These are phyloP conservation scores for Litsea cubeba DNA, from an alignment of 164 flowering plant species.

Conservation along the genomic window DNA sequence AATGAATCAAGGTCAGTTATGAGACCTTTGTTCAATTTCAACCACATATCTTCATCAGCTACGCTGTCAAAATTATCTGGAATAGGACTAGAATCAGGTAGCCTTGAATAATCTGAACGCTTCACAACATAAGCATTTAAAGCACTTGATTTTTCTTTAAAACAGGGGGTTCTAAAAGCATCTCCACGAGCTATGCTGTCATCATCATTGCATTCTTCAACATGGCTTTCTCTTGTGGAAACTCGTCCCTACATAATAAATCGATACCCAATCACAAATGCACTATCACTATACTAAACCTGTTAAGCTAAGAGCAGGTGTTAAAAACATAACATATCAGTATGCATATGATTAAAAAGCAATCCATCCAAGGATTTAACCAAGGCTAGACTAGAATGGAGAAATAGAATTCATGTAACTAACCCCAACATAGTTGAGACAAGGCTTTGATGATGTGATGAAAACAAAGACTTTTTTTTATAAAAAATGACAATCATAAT, in stretches of 20 bases:
- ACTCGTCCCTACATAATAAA: slow-evolving; percentile 24
- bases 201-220: slow-evolving; percentile 36
- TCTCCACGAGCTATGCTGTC: slow-evolving; percentile 33
- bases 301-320: no score
- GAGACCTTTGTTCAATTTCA: slow-evolving; percentile 79
- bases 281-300: neutral
- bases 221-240: slow-evolving; percentile 24
- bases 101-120: slow-evolving; percentile 49
- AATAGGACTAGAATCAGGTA: slow-evolving; percentile 73
- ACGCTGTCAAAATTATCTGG: slow-evolving; percentile 62
- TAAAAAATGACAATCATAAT: no score
- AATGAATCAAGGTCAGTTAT: slow-evolving; percentile 75
- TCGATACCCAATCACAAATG: neutral
- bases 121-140: slow-evolving; percentile 66
- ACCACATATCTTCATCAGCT: slow-evolving; percentile 96
- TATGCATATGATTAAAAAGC: no score
- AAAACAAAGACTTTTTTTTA: no score
- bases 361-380: neutral
- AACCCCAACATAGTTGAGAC: neutral
- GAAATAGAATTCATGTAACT: neutral
- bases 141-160: slow-evolving; percentile 48
- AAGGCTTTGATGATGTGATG: neutral
- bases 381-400: neutral
- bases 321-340: no score
- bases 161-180: slow-evolving; percentile 59